Percentiles rank a stretch among this genome's conserved stretches.
Evolutionary conservation across 805 yeast genomes (phyloP).

Genomic region (Cyberlindnera maclurae): DNA sequence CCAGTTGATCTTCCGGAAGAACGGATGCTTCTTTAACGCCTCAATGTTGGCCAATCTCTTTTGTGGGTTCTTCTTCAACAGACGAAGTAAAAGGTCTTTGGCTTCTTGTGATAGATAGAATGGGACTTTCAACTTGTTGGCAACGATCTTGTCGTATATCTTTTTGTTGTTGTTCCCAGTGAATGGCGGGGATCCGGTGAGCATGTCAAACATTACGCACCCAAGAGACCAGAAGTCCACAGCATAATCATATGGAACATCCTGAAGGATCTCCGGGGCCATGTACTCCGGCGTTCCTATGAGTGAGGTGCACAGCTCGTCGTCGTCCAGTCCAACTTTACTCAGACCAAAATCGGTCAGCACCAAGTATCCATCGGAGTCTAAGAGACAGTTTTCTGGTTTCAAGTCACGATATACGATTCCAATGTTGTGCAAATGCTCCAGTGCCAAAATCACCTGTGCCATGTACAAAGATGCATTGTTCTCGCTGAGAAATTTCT

Average conservation of each 20-base stretch:
- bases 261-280: conserved; percentile 85
- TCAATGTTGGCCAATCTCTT: conserved; percentile 58
- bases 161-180: conserved; percentile 75
- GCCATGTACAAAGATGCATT: conserved; percentile 94
- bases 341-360: conserved; percentile 94
- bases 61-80: conserved; percentile 61
- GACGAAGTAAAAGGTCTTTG: conserved; percentile 60
- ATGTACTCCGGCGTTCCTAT: conserved; percentile 79
- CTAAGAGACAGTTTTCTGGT: conserved; percentile 90
- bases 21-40: conserved; percentile 55
- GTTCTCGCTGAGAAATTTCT: conserved; percentile 85
- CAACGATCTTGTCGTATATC: conserved; percentile 66
- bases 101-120: conserved; percentile 74
- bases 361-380: conserved; percentile 93
- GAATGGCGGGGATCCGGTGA: conserved; percentile 84
- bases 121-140: conserved; percentile 64
- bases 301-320: conserved; percentile 71
- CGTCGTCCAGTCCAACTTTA: conserved; percentile 52
- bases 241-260: conserved; percentile 66
- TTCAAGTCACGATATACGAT: conserved; percentile 94
- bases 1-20: conserved; percentile 78
- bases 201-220: conserved; percentile 69
- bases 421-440: conserved; percentile 89
- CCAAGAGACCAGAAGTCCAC: conserved; percentile 95
- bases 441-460: conserved; percentile 84